Conservation (phyloP, 2,329 filamentous ascomycete genomes). For the Fusarium paranaense region DNA sequence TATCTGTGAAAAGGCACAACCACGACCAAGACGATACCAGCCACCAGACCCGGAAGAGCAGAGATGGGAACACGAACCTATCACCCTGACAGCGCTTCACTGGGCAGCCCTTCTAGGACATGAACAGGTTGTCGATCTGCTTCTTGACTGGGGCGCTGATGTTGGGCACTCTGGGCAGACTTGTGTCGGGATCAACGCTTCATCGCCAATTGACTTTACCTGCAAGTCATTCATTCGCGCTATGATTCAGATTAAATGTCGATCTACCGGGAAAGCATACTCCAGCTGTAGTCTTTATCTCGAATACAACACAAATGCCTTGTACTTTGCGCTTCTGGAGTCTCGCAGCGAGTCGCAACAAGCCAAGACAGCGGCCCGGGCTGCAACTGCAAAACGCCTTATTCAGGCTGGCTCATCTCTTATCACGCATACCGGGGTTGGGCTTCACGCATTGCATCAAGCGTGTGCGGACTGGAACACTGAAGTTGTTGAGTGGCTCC, state of each 20-base stretch:
- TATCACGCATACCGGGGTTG: not conserved
- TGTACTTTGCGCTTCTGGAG: constrained; percentile 3
- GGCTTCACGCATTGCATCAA: not conserved
- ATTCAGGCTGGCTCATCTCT: not conserved
- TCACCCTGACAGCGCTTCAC: not conserved
- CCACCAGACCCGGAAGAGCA: not conserved
- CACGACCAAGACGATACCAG: not conserved
- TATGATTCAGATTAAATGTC: not conserved
- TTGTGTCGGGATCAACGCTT: not conserved
- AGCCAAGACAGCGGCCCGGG: not conserved
- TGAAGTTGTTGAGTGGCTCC: not conserved
- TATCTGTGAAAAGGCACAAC: not conserved
- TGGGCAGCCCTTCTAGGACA: not conserved
- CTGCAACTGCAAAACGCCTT: not conserved
- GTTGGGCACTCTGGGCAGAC: not conserved
- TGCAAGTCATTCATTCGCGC: not conserved
- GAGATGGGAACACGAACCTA: not conserved
- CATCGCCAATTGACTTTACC: not conserved
- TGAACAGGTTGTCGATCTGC: not conserved
- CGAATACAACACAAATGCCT: not conserved
- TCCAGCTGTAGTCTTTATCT: not conserved
- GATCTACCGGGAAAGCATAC: not conserved
- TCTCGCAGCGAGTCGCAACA: not conserved
- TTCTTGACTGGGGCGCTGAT: not conserved
- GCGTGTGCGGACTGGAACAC: not conserved